phyloP scores from a whole-genome alignment of 225 moss, liverwort and hornwort species.

The Polytrichum commune region DNA sequence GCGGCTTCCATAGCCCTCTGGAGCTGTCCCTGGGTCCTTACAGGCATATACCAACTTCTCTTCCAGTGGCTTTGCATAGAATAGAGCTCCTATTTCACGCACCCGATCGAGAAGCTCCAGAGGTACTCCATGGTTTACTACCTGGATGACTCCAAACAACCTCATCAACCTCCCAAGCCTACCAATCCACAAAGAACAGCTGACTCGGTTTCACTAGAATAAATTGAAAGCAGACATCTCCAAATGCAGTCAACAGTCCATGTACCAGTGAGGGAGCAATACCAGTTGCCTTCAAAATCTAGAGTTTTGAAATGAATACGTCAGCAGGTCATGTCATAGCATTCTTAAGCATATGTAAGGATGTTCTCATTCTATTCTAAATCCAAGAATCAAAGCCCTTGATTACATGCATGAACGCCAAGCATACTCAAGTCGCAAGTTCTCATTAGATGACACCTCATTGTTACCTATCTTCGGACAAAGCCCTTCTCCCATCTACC shows the following conservation, averaged over 20 bases:
- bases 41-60: conserved; percentile 74
- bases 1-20: conserved; percentile 93
- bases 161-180: neutral
- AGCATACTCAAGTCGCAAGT: too few relatives aligned
- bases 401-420: too few relatives aligned
- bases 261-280: too few relatives aligned
- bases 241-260: too few relatives aligned
- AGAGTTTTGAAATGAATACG: neutral
- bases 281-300: neutral
- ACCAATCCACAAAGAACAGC: neutral
- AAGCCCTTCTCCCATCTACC: too few relatives aligned
- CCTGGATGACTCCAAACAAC: conserved; percentile 22
- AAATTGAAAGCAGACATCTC: neutral
- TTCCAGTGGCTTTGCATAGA: conserved; percentile 56
- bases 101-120: conserved; percentile 61
- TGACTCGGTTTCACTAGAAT: neutral
- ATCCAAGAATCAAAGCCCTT: too few relatives aligned
- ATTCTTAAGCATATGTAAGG: too few relatives aligned
- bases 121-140: conserved; percentile 82
- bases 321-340: neutral
- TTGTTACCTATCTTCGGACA: too few relatives aligned
- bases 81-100: conserved; percentile 44
- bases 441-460: too few relatives aligned
- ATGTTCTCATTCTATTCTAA: too few relatives aligned
- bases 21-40: conserved; percentile 66